Evolutionary conservation across 176 grass and related monocot species (phyloP).

Genomic region (Aegilops bicornis): DNA sequence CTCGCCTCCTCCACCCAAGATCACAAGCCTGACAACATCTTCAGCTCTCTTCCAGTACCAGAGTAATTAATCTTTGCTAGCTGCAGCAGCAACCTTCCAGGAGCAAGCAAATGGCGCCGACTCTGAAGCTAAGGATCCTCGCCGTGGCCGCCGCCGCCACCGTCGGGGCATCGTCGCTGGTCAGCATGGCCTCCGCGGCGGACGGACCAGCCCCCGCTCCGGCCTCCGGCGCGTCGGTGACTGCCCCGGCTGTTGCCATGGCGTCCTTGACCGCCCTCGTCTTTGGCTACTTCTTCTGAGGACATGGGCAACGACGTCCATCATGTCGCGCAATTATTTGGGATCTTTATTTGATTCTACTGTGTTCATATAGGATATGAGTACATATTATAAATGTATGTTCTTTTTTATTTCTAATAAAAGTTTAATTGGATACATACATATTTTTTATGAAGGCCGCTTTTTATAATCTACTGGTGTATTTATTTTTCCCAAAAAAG

Average conservation of each 20-base stretch:
- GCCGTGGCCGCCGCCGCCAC: neutral
- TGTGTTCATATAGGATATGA: neutral
- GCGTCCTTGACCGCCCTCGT: conserved; percentile 37
- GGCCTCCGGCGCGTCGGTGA: conserved; percentile 24
- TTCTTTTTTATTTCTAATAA: neutral
- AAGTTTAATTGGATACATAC: no score
- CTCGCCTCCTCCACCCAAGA: neutral
- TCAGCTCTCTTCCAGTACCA: neutral
- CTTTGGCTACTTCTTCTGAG: conserved; percentile 46
- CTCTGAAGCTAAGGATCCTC: conserved; percentile 45
- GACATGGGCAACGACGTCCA: neutral
- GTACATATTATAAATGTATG: neutral
- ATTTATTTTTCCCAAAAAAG: no score
- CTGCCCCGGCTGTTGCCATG: conserved; percentile 27
- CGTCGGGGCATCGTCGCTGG: conserved; percentile 21
- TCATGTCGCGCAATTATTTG: neutral
- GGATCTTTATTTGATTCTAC: no score
- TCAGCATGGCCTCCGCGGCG: conserved; percentile 31
- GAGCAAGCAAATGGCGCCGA: conserved; percentile 31
- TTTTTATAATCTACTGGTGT: no score
- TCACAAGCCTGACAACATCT: neutral
- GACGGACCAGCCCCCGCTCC: conserved; percentile 33
- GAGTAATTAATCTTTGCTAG: neutral
- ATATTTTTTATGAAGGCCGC: no score
- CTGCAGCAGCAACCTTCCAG: neutral